Evolutionary conservation across 1,284 basidiomycete genomes (phyloP).

Genomic region (Marasmius oreades): DNA sequence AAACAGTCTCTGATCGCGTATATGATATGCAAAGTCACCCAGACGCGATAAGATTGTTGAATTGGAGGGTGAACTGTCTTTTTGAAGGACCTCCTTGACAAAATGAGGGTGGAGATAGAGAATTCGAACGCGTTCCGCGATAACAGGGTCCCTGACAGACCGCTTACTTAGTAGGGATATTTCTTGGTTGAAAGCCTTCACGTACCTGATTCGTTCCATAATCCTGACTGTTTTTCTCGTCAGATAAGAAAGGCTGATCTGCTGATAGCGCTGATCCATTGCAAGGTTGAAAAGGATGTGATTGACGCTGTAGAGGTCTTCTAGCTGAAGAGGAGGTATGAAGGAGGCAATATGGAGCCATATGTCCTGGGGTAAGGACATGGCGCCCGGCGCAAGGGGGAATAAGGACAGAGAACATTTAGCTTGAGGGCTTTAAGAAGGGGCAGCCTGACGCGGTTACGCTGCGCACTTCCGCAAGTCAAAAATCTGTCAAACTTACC

Average conservation of each 20-base stretch:
- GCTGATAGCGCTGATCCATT: constrained; percentile 23
- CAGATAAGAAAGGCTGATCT: constrained; percentile 15
- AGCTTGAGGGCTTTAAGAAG: neutral
- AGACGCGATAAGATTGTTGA: constrained; percentile 20
- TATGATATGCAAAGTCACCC: constrained; percentile 28
- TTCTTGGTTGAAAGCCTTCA: neutral
- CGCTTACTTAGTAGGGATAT: constrained; percentile 1
- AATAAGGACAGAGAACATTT: neutral
- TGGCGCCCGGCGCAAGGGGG: neutral
- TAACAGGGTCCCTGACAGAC: constrained; percentile 35
- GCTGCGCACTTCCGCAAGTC: neutral
- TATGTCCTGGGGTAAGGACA: constrained; percentile 18
- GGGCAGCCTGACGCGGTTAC: neutral
- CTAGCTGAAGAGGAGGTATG: constrained; percentile 16
- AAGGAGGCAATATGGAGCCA: constrained; percentile 25
- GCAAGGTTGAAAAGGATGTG: constrained; percentile 23
- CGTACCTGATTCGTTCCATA: constrained; percentile 9
- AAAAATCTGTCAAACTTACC: neutral
- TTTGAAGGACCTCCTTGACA: constrained; percentile 32
- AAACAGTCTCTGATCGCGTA: constrained; percentile 29
- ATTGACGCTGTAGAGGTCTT: constrained; percentile 22
- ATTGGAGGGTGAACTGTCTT: constrained; percentile 13
- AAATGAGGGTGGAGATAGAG: constrained; percentile 42
- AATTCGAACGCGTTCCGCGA: constrained; percentile 39
- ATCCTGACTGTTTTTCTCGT: constrained; percentile 6